These are phyloP conservation scores for Antitrichia curtipendula DNA, from an alignment of 225 moss, liverwort and hornwort genomes.

Conservation along the genomic window DNA sequence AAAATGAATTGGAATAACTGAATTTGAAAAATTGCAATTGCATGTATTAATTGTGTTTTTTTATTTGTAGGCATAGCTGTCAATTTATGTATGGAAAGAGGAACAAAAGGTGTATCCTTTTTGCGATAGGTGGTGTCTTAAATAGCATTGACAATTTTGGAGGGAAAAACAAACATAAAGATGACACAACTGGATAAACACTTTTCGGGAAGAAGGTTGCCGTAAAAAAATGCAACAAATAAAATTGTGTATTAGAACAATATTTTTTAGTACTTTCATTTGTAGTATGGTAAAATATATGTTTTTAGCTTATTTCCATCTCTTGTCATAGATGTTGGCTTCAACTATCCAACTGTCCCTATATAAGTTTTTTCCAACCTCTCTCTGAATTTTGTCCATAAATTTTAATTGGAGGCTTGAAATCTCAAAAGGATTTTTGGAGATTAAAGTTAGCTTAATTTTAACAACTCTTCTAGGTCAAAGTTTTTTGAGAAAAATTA, in stretches of 20 bases:
- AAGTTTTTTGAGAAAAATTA: too few relatives aligned
- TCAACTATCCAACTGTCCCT: neutral
- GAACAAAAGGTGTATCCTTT: too few relatives aligned
- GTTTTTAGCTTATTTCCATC: neutral
- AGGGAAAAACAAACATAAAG: neutral
- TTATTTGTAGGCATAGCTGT: too few relatives aligned
- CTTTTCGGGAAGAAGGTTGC: neutral
- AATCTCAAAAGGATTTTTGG: too few relatives aligned
- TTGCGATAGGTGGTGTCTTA: fast-evolving
- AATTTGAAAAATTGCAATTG: too few relatives aligned
- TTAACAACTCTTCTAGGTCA: too few relatives aligned
- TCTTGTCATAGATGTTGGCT: neutral
- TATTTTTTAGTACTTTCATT: fast-evolving
- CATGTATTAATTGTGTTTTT: too few relatives aligned
- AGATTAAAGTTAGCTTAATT: too few relatives aligned
- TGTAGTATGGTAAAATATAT: neutral
- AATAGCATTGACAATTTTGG: neutral
- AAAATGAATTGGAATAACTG: too few relatives aligned
- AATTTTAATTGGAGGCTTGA: too few relatives aligned
- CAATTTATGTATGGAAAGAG: fast-evolving
- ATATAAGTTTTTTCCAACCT: too few relatives aligned
- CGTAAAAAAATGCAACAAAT: neutral
- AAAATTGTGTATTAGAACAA: neutral
- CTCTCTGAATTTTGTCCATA: too few relatives aligned
- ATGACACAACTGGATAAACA: neutral